phyloP scores from a whole-genome alignment of 768 basidiomycete species.

The Tulasnella calospora region DNA sequence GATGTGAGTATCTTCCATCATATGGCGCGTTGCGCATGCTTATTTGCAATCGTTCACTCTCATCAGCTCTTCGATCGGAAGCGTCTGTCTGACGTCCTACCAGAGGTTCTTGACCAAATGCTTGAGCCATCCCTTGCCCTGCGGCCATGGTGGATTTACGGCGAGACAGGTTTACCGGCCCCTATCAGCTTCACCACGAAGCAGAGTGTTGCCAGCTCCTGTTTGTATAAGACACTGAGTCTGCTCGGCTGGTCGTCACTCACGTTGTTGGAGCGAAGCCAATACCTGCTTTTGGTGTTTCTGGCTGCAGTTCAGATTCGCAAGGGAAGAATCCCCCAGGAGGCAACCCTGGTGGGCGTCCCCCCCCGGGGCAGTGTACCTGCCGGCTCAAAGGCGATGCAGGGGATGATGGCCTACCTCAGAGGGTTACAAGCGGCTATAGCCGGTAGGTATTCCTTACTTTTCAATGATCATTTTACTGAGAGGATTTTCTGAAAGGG shows the following conservation, averaged over 20 bases:
- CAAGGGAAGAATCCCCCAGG: neutral
- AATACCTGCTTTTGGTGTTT: neutral
- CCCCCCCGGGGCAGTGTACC: no score
- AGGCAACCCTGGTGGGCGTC: no score
- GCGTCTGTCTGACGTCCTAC: neutral
- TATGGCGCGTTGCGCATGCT: no score
- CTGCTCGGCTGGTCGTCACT: neutral
- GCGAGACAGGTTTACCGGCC: neutral
- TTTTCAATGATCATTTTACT: no score
- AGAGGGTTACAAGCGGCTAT: no score
- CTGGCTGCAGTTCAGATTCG: neutral
- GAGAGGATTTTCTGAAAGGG: no score
- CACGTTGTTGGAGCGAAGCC: neutral
- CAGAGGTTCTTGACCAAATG: neutral
- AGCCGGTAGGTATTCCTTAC: no score
- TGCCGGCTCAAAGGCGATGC: no score
- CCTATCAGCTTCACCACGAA: neutral
- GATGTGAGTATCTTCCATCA: neutral
- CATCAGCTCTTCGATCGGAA: neutral
- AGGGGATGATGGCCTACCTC: no score
- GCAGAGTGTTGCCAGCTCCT: neutral
- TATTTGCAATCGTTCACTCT: no score
- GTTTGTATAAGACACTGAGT: neutral
- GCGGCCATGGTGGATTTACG: neutral
- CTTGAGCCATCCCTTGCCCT: neutral